Conservation (phyloP, 129 eudicot genomes). For the Centrapalus pauciflorus region DNA sequence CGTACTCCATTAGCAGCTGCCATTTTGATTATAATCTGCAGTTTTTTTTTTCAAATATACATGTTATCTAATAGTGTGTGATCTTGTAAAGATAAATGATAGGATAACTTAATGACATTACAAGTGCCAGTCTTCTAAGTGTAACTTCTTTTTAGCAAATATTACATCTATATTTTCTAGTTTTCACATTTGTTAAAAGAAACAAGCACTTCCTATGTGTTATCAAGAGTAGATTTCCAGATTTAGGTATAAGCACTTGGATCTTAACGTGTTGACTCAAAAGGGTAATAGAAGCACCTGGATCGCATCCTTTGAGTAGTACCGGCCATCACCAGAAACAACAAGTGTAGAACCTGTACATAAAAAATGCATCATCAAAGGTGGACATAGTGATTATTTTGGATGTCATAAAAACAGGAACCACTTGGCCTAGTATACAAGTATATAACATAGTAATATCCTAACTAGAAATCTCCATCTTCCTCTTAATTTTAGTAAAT, state of each 20-base stretch:
- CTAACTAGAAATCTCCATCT: background rate
- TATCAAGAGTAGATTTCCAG: background rate
- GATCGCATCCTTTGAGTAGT: constrained; percentile 62
- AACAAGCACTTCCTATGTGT: background rate
- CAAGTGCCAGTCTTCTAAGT: background rate
- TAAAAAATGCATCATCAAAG: background rate
- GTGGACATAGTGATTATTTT: background rate
- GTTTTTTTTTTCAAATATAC: background rate
- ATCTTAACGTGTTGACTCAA: background rate
- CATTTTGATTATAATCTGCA: constrained; percentile 71
- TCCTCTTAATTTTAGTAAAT: background rate
- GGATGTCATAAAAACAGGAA: background rate
- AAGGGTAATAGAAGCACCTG: constrained; percentile 37
- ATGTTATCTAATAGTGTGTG: background rate
- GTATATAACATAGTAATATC: background rate
- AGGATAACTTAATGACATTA: background rate
- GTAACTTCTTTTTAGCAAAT: background rate
- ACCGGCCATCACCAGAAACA: constrained; percentile 88
- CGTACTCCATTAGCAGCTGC: constrained; percentile 75
- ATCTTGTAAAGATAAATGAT: background rate
- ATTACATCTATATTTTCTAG: background rate
- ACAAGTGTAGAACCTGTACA: constrained; percentile 64
- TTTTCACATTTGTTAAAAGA: background rate
- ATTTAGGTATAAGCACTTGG: background rate
- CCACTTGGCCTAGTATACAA: background rate